These are phyloP conservation scores for Pilaira anomala DNA, from an alignment of 192 early-diverging fungal species.

Conservation along the genomic window DNA sequence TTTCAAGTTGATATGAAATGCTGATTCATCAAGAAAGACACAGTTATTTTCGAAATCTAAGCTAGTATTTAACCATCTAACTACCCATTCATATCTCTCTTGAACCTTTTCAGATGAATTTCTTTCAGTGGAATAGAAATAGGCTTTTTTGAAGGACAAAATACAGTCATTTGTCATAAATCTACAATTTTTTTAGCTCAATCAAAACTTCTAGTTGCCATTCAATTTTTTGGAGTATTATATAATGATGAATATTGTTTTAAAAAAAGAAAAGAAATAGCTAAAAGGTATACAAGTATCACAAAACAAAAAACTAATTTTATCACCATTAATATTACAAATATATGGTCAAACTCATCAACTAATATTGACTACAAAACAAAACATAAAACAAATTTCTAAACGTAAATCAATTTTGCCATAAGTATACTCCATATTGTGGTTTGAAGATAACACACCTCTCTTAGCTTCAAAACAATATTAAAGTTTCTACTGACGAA, in stretches of 20 bases:
- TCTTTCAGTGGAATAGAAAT: background rate
- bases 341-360: no score
- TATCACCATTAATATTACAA: no score
- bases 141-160: conserved; percentile 5
- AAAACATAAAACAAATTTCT: no score
- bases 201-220: no score
- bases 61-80: background rate
- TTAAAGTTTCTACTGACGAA: conserved; percentile 2
- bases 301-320: no score
- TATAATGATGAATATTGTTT: no score
- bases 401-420: background rate
- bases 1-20: conserved; percentile 28
- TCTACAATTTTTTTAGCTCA: no score
- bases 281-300: no score
- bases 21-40: conserved; percentile 33
- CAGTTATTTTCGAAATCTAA: conserved; percentile 17
- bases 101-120: background rate
- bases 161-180: no score
- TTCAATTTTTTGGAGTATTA: no score
- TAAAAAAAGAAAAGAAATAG: no score
- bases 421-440: background rate
- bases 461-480: conserved; percentile 16
- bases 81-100: conserved; percentile 4
- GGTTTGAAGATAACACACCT: background rate
- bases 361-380: no score